Evolutionary conservation across 2,329 filamentous ascomycete genomes (phyloP).

Genomic region (Venturia aucupariae): DNA sequence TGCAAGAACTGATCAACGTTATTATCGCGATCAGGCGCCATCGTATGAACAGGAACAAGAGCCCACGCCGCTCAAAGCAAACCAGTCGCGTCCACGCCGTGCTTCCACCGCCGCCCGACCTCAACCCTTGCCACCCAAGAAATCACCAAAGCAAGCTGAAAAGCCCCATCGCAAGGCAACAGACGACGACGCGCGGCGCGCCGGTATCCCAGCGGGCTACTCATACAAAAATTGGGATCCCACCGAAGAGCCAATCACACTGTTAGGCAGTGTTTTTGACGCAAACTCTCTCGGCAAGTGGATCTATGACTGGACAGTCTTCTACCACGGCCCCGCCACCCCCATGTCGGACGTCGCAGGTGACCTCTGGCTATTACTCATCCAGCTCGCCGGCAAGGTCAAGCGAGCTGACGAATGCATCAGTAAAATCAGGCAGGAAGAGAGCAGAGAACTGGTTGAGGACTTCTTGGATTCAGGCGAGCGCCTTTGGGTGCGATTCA

Average conservation of each 20-base stretch:
- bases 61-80: conserved; percentile 27
- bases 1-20: conserved; percentile 40
- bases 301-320: conserved; percentile 99
- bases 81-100: conserved; percentile 42
- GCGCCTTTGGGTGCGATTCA: conserved; percentile 75
- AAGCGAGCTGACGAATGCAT: conserved; percentile 79
- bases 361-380: conserved; percentile 89
- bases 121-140: conserved; percentile 32
- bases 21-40: conserved; percentile 39
- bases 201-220: conserved; percentile 76
- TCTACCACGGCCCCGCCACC: conserved; percentile 69
- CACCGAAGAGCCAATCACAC: conserved; percentile 82
- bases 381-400: conserved; percentile 87
- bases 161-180: conserved; percentile 44
- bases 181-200: conserved; percentile 53
- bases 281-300: conserved; percentile 96
- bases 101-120: conserved; percentile 42
- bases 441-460: conserved; percentile 71
- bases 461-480: conserved; percentile 88
- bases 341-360: conserved; percentile 87
- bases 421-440: conserved; percentile 58
- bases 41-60: conserved; percentile 19
- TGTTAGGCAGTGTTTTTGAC: conserved; percentile 92
- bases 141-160: conserved; percentile 26
- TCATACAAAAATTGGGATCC: conserved; percentile 99